Percentiles rank a stretch among this genome's conserved stretches.
Evolutionary conservation across 2,329 filamentous ascomycete genomes (phyloP).

Genomic region (Byssothecium circinans): DNA sequence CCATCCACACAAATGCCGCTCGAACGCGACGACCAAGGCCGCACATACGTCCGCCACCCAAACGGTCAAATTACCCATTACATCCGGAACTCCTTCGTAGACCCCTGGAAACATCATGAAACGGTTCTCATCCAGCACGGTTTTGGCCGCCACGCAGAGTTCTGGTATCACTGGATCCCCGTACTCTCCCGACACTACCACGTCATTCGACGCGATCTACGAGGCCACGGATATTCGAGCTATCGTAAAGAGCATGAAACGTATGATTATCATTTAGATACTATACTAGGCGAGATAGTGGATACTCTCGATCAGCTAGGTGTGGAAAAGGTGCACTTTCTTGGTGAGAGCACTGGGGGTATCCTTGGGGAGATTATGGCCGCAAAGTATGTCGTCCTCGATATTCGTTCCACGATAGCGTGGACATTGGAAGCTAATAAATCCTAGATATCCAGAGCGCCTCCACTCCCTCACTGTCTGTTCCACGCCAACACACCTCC

Average conservation of each 20-base stretch:
- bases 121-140: conserved; percentile 44
- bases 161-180: conserved; percentile 45
- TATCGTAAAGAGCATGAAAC: conserved; percentile 17
- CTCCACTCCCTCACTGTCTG: conserved; percentile 36
- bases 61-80: conserved; percentile 38
- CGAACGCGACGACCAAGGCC: conserved; percentile 20
- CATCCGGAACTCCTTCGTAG: conserved; percentile 28
- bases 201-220: conserved; percentile 38
- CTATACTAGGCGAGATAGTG: conserved; percentile 35
- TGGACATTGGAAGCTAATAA: too few relatives aligned
- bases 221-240: conserved; percentile 39
- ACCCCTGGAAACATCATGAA: conserved; percentile 36
- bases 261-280: conserved; percentile 28
- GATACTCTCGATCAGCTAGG: conserved; percentile 40
- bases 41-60: conserved; percentile 32
- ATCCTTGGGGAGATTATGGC: conserved; percentile 41
- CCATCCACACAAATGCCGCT: conserved; percentile 18
- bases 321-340: conserved; percentile 36
- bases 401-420: neutral
- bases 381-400: conserved; percentile 14
- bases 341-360: conserved; percentile 40
- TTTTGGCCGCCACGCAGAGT: conserved; percentile 36
- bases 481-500: conserved; percentile 35
- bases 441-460: conserved; percentile 29
- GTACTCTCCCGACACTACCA: conserved; percentile 31